These are phyloP conservation scores for Camellia lanceoleosa DNA, from an alignment of 148 eudicot genomes.

Conservation along the genomic window DNA sequence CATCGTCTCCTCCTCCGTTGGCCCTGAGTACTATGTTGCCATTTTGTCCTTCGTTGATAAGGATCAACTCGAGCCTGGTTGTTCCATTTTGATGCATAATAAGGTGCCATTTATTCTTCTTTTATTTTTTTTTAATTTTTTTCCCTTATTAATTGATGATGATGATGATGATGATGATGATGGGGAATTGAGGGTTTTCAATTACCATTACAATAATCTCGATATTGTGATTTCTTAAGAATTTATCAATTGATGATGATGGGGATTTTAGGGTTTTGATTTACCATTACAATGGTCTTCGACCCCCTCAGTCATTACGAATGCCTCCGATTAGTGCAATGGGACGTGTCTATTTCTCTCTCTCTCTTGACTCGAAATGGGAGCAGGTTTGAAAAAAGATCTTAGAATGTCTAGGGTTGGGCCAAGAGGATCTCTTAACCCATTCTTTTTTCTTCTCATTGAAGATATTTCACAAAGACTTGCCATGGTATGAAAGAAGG, in stretches of 20 bases:
- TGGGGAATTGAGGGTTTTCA: neutral
- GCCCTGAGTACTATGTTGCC: slow-evolving; percentile 94
- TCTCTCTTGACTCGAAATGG: no score
- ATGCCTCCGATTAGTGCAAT: no score
- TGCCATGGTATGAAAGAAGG: no score
- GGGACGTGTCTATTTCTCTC: no score
- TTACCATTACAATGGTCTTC: no score
- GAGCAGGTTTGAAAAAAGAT: no score
- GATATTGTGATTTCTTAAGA: neutral
- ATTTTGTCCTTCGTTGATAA: slow-evolving; percentile 84
- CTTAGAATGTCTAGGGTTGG: no score
- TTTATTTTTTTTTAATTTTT: neutral
- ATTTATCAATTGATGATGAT: neutral
- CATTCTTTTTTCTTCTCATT: no score
- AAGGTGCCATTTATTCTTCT: slow-evolving; percentile 44
- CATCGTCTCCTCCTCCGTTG: slow-evolving; percentile 86
- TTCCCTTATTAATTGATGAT: neutral
- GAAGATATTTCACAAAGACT: no score
- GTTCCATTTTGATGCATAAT: slow-evolving; percentile 92
- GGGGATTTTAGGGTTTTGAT: no score
- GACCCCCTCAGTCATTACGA: no score
- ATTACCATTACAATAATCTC: slow-evolving; percentile 17
- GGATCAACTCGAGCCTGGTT: slow-evolving; percentile 97
- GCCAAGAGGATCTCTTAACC: no score
- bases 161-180: neutral